Base-by-base conservation (phyloP, 352 stramenopile genomes). In the Phytophthora megakarya region DNA sequence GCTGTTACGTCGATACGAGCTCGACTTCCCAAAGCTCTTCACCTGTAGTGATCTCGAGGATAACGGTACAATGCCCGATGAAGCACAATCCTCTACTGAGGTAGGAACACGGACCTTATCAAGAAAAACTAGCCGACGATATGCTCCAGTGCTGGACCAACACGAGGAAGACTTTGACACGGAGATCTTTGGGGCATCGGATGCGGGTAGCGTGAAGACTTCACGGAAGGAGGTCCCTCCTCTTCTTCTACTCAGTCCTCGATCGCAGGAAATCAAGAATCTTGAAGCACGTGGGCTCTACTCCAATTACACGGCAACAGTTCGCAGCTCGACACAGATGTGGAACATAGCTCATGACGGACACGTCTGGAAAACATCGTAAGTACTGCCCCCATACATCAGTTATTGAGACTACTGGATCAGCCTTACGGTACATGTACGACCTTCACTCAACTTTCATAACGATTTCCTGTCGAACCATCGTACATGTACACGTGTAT, bases 261-360 rank as follows among this genome's bases (percentile, higher is more conserved):
- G 55, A 15, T 58, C 49, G 1, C 51, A 60, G 37, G 42, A 70
- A 35, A 65, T 75, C 12, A 47, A 65, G 44, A 59, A 63, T 35
- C 54, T 50, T 1, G 59, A 75, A 30, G 35, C 26, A 3, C 51
- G 65, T 50, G 70, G 61, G 5, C 38, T 73, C 3, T 80, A 75
- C 38, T 69, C 50, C 0, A 77, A 68, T 12, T 89, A 76, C 53
- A 74, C 54, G 0, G 73, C 61, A 23, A 69, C 67, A 0, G 46
- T 86, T 35, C 61, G 54, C 15, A 78, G 75, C 21, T 30, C 69
- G 18, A 79, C 65, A 38, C 77, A 86, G 47, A 35, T 78, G 38
- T 89, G 80, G 80, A 67, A 72, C 56, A 75, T 89, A 25, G 51
- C 65, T 16, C 67, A 87, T 26, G 73, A 85, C 50, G 80, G 70